Conservation (phyloP, 176 grass and related monocot genomes). For the Puya raimondii region DNA sequence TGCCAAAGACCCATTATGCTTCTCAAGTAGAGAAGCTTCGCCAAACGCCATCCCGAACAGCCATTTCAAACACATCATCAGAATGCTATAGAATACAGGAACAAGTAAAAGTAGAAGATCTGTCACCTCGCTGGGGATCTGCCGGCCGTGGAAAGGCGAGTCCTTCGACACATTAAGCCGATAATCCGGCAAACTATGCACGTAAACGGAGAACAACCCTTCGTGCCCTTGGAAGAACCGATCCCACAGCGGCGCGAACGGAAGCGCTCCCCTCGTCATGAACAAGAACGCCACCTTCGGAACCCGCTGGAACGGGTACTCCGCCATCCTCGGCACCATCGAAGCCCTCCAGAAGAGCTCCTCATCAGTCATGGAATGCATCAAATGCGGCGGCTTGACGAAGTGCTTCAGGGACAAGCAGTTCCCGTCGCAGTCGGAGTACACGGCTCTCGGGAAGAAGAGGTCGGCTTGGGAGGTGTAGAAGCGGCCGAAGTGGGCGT, state of each 20-base stretch:
- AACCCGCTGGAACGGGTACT: conserved; percentile 37
- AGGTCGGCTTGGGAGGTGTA: conserved; percentile 69
- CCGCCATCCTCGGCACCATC: conserved; percentile 41
- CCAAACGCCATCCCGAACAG: not conserved
- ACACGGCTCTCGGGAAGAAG: conserved; percentile 72
- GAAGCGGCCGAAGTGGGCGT: conserved; percentile 41
- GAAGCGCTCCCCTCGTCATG: conserved; percentile 47
- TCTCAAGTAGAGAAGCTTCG: too few species aligned
- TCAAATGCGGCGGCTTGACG: conserved; percentile 45
- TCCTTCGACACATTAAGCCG: conserved; percentile 65
- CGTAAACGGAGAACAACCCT: conserved; percentile 49
- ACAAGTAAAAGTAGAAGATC: not conserved
- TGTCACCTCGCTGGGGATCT: conserved; percentile 63
- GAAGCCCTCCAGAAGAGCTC: conserved; percentile 55
- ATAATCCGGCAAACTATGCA: conserved; percentile 51
- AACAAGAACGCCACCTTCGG: conserved; percentile 75
- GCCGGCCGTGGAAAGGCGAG: conserved; percentile 40
- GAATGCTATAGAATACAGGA: conserved; percentile 1
- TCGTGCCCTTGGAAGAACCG: conserved; percentile 45
- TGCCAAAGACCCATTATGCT: too few species aligned
- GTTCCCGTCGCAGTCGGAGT: conserved; percentile 32
- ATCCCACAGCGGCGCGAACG: conserved; percentile 51
- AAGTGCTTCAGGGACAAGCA: conserved; percentile 45
- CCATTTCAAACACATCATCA: not conserved
- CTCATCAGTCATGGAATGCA: conserved; percentile 51